A percentile compares a stretch with the other conserved stretches of the same genome.
These are phyloP conservation scores for Boletus vermiculosoides DNA, from an alignment of 768 basidiomycete species.

Conservation along the genomic window DNA sequence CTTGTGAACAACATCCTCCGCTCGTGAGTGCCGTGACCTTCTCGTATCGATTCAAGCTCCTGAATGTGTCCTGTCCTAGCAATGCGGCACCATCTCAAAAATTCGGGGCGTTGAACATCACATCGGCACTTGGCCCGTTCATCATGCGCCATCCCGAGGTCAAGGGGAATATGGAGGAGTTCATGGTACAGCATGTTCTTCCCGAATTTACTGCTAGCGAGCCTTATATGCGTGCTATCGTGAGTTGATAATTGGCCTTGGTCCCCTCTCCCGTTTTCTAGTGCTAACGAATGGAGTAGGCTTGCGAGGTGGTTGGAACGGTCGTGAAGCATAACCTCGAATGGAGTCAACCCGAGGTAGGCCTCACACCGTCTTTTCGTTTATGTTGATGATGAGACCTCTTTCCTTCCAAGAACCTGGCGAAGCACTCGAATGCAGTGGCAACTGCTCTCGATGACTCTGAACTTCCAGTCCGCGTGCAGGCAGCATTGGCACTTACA, in stretches of 20 bases:
- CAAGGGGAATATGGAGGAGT: slow-evolving; percentile 71
- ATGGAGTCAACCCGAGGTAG: slow-evolving; percentile 64
- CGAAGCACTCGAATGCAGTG: slow-evolving; percentile 61
- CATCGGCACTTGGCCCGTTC: slow-evolving; percentile 68
- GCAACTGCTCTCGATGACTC: slow-evolving; percentile 70
- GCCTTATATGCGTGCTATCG: slow-evolving; percentile 76
- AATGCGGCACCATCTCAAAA: slow-evolving; percentile 59
- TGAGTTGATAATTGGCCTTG: slow-evolving; percentile 36
- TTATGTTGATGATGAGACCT: background rate
- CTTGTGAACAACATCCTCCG: slow-evolving; percentile 75
- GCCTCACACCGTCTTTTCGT: slow-evolving; percentile 4
- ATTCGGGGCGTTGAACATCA: slow-evolving; percentile 86
- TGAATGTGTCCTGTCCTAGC: slow-evolving; percentile 25
- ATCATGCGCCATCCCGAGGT: slow-evolving; percentile 86
- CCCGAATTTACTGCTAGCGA: slow-evolving; percentile 67
- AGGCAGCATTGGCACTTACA: slow-evolving; percentile 77
- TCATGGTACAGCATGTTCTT: slow-evolving; percentile 70
- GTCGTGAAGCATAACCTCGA: slow-evolving; percentile 66
- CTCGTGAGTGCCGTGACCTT: slow-evolving; percentile 43
- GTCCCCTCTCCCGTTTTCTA: background rate
- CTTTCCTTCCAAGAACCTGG: slow-evolving; percentile 49
- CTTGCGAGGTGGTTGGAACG: slow-evolving; percentile 77
- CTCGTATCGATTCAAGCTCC: background rate
- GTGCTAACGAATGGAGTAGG: slow-evolving; percentile 40
- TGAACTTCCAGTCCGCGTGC: slow-evolving; percentile 81